Evolutionary conservation across 768 basidiomycete genomes (phyloP), one percentile per base, ranked within the genome.

Genomic region (Tylopilus balloui): DNA sequence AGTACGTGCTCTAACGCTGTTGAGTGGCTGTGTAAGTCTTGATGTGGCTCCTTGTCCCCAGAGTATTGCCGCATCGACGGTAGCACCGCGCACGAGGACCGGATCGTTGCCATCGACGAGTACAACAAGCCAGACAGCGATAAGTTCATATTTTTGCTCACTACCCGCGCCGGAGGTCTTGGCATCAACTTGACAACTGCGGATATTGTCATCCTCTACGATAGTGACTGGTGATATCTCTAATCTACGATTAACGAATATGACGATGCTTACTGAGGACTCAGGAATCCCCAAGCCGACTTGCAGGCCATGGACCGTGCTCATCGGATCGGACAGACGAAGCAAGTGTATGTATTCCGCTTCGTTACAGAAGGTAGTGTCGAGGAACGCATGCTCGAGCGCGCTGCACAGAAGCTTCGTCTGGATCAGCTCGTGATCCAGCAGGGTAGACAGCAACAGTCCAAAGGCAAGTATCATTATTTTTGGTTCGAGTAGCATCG

Each of bases 301-400:
- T 70, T 99, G 39, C 96, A 99, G 66, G 96, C 96, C 5, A 97
- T 96, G 95, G 93, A 98, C 63, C 88, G 92, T 49, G 93, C 93
- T 0, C 95, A 99, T 66, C 82, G 94, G 19, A 97, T 99, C 41
- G 95, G 95, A 6, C 95, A 97, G 70, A 96, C 82, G 23, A 84
- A 76, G 56, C 92, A 92, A 2, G 92, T 96, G 29, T 75, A 96
- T 36, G 84, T 96, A 42, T 95, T 91, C 71, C 78, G 94, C 29
- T 77, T 97, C 7, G 81, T 95, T 28, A 87, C 83, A 21, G 84
- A 81, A 15, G 86, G 91, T 65, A 96, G 92, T 1, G 79, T 99
- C 57, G 95, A 97, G 71, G 87, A 85, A 35, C 88, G 84, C 66
- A 93, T 97, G 63, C 84, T 98, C 74, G 80, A 91, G 62, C 78